Evolutionary conservation across 495 filamentous ascomycete species (phyloP).

Genomic region (Podospora comata): DNA sequence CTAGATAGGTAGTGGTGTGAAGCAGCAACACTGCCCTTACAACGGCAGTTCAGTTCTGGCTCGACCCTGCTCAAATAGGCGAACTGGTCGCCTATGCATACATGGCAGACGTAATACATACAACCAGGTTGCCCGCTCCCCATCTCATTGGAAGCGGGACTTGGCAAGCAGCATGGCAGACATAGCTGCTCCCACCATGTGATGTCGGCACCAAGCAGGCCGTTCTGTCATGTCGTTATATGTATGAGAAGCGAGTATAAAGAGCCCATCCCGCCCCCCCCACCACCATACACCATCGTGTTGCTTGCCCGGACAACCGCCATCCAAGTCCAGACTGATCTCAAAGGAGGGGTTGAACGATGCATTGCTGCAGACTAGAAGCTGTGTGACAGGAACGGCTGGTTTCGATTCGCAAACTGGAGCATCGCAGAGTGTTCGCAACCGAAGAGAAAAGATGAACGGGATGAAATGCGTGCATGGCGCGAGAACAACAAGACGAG

Average conservation of each 20-base stretch:
- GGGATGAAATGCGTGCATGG: neutral
- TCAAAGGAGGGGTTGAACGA: constrained; percentile 6
- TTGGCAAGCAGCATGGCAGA: neutral
- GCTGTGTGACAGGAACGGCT: constrained; percentile 12
- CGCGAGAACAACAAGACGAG: neutral
- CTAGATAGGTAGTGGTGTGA: constrained; percentile 4
- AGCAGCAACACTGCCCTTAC: neutral
- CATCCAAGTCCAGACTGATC: constrained; percentile 12
- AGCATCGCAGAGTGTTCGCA: neutral
- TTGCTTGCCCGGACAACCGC: neutral
- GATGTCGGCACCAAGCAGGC: constrained; percentile 1
- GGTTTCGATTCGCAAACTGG: constrained; percentile 9
- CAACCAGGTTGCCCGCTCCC: neutral
- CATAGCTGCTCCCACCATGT: neutral
- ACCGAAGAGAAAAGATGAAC: neutral
- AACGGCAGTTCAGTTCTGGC: neutral
- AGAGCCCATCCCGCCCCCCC: neutral
- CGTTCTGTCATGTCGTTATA: neutral
- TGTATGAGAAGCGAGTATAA: neutral
- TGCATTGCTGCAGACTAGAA: neutral
- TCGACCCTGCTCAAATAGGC: neutral
- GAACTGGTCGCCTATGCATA: neutral
- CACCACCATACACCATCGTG: neutral
- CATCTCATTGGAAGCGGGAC: constrained; percentile 5
- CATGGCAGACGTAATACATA: neutral